A percentile compares a stretch with the other conserved stretches of the same genome.
These are phyloP conservation scores for Phanerochaete sordida DNA, from an alignment of 768 basidiomycete species.

Conservation along the genomic window DNA sequence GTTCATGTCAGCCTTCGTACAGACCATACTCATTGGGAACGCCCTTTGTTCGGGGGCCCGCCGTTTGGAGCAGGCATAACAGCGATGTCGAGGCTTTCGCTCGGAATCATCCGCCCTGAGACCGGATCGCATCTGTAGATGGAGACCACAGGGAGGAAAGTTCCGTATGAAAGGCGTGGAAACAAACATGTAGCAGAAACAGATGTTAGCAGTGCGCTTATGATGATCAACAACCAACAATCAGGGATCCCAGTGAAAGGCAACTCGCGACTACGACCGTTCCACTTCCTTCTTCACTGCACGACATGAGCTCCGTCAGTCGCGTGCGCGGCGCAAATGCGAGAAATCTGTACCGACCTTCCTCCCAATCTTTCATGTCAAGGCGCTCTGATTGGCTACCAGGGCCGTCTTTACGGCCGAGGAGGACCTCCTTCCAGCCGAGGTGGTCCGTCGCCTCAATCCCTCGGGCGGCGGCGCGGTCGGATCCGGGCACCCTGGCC, in stretches of 20 bases:
- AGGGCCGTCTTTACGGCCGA: conserved; percentile 19
- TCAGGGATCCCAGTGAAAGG: not conserved
- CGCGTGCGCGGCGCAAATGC: not conserved
- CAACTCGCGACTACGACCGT: not conserved
- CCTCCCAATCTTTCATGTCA: conserved; percentile 24
- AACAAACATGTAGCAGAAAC: not conserved
- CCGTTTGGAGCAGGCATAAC: too few species aligned
- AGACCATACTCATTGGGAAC: too few species aligned
- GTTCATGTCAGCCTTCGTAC: too few species aligned
- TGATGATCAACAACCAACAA: not conserved
- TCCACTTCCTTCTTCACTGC: conserved; percentile 11
- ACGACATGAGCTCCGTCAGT: not conserved
- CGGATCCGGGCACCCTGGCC: conserved; percentile 31
- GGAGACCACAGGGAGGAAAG: not conserved
- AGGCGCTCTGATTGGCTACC: conserved; percentile 17
- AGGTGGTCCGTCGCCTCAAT: conserved; percentile 16
- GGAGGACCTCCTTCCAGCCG: conserved; percentile 27
- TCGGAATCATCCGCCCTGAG: too few species aligned
- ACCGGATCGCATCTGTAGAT: not conserved
- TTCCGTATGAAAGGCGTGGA: not conserved
- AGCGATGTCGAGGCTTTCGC: too few species aligned
- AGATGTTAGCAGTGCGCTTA: too few species aligned
- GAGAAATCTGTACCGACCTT: conserved; percentile 16
- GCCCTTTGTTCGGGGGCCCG: too few species aligned
- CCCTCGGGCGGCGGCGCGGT: conserved; percentile 9